Evolutionary conservation across 208 protist species (phyloP).

Genomic region (Balamuthia mandrillaris): DNA sequence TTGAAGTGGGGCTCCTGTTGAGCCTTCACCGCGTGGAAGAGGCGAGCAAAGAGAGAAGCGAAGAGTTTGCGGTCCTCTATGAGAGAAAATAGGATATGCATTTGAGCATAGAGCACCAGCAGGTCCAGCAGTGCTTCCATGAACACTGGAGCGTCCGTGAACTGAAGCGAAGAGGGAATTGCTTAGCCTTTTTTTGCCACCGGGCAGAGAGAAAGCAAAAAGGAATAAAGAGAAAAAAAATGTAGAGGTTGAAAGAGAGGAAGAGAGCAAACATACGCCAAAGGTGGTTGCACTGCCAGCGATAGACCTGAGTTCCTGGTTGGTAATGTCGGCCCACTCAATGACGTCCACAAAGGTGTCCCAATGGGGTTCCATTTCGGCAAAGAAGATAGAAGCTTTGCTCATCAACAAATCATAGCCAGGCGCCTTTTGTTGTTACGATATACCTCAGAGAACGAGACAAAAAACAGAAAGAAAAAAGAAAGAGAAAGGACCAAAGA

Average conservation of each 20-base stretch:
- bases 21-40: neutral
- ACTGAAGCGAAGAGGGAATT: neutral
- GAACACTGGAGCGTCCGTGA: neutral
- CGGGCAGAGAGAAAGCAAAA: neutral
- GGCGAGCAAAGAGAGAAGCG: neutral
- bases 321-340: neutral
- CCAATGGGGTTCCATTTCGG: neutral
- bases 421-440: no score
- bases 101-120: neutral
- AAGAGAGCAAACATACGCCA: neutral
- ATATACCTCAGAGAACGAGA: neutral
- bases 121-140: neutral
- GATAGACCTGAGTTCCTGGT: neutral
- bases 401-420: conserved; percentile 20
- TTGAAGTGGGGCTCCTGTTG: conserved; percentile 25
- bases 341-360: conserved; percentile 10
- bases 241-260: neutral
- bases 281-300: neutral
- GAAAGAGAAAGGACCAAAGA: neutral
- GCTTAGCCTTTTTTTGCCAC: neutral
- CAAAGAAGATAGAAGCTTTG: conserved; percentile 1
- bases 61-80: neutral
- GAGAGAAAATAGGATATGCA: conserved; percentile 7
- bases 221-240: neutral
- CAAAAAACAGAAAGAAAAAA: neutral